phyloP scores from a whole-genome alignment of 2,329 filamentous ascomycete genomes.

The Stenocarpella maydis region DNA sequence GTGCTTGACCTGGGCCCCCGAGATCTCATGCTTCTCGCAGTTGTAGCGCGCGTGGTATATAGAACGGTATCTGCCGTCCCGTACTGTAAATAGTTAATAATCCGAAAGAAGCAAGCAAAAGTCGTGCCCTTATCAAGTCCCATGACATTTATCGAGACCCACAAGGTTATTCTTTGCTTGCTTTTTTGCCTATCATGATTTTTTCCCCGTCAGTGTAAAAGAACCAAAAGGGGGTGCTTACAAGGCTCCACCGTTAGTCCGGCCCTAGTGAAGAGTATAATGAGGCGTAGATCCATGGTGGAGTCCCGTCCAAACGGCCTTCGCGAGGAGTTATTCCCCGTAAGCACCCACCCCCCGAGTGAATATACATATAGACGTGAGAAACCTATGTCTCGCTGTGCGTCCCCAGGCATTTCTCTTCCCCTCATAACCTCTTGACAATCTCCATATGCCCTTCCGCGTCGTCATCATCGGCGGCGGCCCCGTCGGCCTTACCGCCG shows the following conservation, averaged over 20 bases:
- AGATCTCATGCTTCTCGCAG: not conserved
- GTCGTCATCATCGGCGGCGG: slow-evolving; percentile 45
- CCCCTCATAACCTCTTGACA: not conserved
- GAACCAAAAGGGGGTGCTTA: not conserved
- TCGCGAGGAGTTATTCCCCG: not conserved
- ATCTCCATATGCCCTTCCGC: slow-evolving; percentile 14
- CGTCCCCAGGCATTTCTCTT: not conserved
- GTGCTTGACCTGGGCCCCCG: not conserved
- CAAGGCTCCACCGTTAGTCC: slow-evolving; percentile 6
- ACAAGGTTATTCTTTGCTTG: not conserved
- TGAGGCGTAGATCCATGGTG: slow-evolving; percentile 9
- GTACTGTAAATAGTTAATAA: slow-evolving; percentile 16
- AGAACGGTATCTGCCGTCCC: not conserved
- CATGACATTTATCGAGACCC: not conserved
- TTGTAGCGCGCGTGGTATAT: not conserved
- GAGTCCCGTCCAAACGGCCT: not conserved
- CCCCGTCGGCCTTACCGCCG: slow-evolving; percentile 42
- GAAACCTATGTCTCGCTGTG: not conserved
- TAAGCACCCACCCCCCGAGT: not conserved
- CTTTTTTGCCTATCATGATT: not conserved
- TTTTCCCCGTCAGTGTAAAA: not conserved
- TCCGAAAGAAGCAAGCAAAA: slow-evolving; percentile 5
- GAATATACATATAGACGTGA: not conserved
- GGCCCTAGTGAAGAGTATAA: not conserved
- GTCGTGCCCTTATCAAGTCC: not conserved